phyloP scores from a whole-genome alignment of 2,329 filamentous ascomycete genomes.

The Rutstroemia sp. region DNA sequence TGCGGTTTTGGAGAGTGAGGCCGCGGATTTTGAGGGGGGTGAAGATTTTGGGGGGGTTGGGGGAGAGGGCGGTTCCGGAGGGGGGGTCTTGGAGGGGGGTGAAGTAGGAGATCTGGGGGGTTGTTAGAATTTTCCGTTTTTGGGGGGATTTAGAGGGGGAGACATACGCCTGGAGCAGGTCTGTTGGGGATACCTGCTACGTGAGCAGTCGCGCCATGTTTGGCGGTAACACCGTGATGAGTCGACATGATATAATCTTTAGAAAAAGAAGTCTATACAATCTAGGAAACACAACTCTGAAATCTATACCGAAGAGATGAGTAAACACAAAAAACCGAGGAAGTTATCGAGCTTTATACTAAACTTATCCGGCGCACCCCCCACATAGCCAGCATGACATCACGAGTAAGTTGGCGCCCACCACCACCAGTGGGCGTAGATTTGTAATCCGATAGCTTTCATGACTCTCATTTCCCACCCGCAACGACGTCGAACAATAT shows the following conservation, averaged over 20 bases:
- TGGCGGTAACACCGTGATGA: conserved; percentile 14
- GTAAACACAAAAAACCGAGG: conserved; percentile 7
- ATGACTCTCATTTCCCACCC: no score
- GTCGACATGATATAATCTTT: conserved; percentile 12
- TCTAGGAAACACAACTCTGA: not conserved
- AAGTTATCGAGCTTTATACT: no score
- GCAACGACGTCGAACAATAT: no score
- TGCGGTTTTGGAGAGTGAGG: conserved; percentile 59
- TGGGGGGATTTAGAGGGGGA: not conserved
- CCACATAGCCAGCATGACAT: no score
- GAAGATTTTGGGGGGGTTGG: conserved; percentile 44
- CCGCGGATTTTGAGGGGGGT: conserved; percentile 33
- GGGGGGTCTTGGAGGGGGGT: conserved; percentile 40
- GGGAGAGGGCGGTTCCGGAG: conserved; percentile 35
- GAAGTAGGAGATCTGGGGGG: conserved; percentile 33
- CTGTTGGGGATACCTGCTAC: conserved; percentile 19
- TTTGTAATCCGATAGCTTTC: no score
- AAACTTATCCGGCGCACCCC: no score
- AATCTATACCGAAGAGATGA: conserved; percentile 18
- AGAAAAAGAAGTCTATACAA: conserved; percentile 8
- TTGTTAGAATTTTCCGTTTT: not conserved
- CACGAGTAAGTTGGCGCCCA: no score
- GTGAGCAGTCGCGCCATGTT: conserved; percentile 13
- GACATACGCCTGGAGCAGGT: conserved; percentile 19
- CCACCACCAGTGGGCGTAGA: no score